Conservation (phyloP, 2,329 filamentous ascomycete species). For the Podosphaera fusca region DNA sequence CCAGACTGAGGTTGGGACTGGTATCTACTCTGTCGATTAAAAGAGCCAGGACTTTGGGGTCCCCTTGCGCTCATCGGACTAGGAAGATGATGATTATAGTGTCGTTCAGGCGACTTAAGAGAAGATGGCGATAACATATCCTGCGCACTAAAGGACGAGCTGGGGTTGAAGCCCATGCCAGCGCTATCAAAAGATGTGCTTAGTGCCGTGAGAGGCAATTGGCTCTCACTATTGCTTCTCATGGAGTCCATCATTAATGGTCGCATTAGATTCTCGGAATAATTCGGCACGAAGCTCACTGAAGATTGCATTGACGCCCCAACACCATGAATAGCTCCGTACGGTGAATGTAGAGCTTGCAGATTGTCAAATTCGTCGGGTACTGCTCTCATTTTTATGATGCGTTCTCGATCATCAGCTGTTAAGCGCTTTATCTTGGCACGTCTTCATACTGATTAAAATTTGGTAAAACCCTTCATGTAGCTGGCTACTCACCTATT, state of each 20-base stretch:
- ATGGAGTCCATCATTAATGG: conserved; percentile 46
- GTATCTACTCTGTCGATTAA: conserved; percentile 26
- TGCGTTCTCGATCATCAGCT: conserved; percentile 44
- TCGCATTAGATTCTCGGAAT: conserved; percentile 31
- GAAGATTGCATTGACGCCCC: conserved; percentile 16
- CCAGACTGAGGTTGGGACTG: conserved; percentile 22
- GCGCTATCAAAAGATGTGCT: conserved; percentile 37
- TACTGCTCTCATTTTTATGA: conserved; percentile 50
- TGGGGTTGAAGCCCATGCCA: conserved; percentile 38
- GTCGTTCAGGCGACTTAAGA: conserved; percentile 29
- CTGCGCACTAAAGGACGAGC: conserved; percentile 25
- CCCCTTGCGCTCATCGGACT: conserved; percentile 23
- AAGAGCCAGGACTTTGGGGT: conserved; percentile 28
- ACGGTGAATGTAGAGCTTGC: conserved; percentile 43
- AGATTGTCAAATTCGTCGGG: conserved; percentile 50
- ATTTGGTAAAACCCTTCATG: background rate
- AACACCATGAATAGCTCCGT: conserved; percentile 26
- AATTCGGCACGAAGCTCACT: conserved; percentile 21
- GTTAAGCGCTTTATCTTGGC: conserved; percentile 51
- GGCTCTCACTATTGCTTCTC: conserved; percentile 37
- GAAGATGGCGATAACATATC: conserved; percentile 33
- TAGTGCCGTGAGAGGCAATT: conserved; percentile 42
- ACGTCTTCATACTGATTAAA: conserved; percentile 23
- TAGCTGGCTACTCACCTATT: conserved; percentile 46
- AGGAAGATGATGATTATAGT: conserved; percentile 26